A percentile compares a stretch with the other conserved stretches of the same genome.
Evolutionary conservation across 2,329 filamentous ascomycete species (phyloP).

Genomic region (Botrytis sinoallii): DNA sequence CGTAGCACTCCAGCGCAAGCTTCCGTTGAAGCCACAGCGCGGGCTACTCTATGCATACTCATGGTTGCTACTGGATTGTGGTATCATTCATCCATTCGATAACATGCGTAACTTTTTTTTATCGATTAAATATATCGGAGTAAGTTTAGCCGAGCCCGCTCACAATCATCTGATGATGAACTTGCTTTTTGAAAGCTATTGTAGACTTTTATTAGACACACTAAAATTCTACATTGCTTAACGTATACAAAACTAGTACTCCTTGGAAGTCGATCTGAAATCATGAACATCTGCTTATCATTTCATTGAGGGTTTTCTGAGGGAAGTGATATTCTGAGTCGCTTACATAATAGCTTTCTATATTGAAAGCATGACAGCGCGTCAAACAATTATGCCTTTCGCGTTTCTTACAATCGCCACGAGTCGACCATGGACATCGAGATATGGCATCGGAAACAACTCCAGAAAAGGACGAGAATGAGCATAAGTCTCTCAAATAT

Average conservation of each 20-base stretch:
- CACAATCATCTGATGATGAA: neutral
- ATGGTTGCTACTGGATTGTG: slow-evolving; percentile 23
- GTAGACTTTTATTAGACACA: neutral
- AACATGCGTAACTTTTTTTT: slow-evolving; percentile 24
- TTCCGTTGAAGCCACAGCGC: slow-evolving; percentile 33
- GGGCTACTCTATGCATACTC: slow-evolving; percentile 34
- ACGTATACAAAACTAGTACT: neutral
- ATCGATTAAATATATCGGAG: slow-evolving; percentile 9
- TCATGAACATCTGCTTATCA: neutral
- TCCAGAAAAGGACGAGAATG: slow-evolving; percentile 2
- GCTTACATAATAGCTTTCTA: neutral
- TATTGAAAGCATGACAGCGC: slow-evolving; percentile 15
- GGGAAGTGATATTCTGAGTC: neutral
- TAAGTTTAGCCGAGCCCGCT: slow-evolving; percentile 15
- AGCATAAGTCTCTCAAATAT: slow-evolving; percentile 75
- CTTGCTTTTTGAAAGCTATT: neutral
- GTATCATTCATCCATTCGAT: slow-evolving; percentile 11
- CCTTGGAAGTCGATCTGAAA: neutral
- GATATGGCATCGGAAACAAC: slow-evolving; percentile 15
- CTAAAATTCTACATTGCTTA: too few relatives aligned
- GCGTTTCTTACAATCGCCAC: neutral
- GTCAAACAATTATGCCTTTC: neutral
- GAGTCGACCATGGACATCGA: neutral
- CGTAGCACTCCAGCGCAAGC: slow-evolving; percentile 27
- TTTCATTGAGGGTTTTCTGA: neutral